phyloP scores from a whole-genome alignment of 495 filamentous ascomycete genomes.

The Mytilinidion resinicola region DNA sequence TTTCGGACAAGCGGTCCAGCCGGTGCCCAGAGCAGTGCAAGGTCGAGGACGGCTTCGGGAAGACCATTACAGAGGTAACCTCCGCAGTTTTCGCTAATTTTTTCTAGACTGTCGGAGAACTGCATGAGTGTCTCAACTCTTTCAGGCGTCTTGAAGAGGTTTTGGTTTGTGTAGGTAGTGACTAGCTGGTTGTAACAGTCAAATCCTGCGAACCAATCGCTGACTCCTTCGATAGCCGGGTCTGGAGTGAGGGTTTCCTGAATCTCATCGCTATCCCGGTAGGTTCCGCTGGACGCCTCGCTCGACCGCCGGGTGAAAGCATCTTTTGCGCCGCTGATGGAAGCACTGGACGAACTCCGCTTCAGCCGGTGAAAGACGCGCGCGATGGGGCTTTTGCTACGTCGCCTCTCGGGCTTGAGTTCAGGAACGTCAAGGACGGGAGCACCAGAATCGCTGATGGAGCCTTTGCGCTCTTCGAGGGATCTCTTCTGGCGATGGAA shows the following conservation, averaged over 20 bases:
- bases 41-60: conserved; percentile 19
- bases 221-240: conserved; percentile 13
- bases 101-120: conserved; percentile 8
- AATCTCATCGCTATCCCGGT: too few relatives aligned
- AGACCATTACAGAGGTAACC: conserved; percentile 17
- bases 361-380: too few relatives aligned
- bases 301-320: too few relatives aligned
- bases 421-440: too few relatives aligned
- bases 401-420: too few relatives aligned
- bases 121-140: not conserved
- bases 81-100: conserved; percentile 11
- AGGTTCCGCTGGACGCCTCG: too few relatives aligned
- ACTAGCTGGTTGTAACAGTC: conserved; percentile 23
- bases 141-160: not conserved
- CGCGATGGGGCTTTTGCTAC: too few relatives aligned
- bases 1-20: not conserved
- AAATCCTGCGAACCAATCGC: conserved; percentile 14
- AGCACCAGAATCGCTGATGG: too few relatives aligned
- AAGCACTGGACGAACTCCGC: too few relatives aligned
- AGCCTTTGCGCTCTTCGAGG: too few relatives aligned
- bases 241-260: not conserved
- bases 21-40: conserved; percentile 23
- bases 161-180: conserved; percentile 3
- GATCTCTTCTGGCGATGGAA: too few relatives aligned
- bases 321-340: too few relatives aligned